Percentiles rank a stretch among this genome's conserved stretches.
Evolutionary conservation across 257 asterid genomes (phyloP).

Genomic region (Fraxinus excelsior): DNA sequence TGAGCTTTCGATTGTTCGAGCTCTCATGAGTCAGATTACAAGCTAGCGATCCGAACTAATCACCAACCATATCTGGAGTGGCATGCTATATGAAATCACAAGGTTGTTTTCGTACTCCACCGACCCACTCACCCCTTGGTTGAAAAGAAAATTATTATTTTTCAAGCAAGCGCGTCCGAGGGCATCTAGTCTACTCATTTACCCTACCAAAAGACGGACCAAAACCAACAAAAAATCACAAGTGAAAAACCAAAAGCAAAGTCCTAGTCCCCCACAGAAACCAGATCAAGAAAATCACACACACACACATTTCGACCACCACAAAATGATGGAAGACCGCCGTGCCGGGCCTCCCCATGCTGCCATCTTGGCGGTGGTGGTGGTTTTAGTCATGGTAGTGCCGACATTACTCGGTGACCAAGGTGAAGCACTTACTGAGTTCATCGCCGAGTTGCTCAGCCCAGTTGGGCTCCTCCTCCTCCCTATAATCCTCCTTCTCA

Average conservation of each 20-base stretch:
- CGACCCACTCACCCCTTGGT: background rate
- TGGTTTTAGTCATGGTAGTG: slow-evolving; percentile 53
- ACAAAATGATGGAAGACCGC: slow-evolving; percentile 69
- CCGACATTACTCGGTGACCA: slow-evolving; percentile 75
- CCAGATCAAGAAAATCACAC: background rate
- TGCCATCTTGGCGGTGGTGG: slow-evolving; percentile 68
- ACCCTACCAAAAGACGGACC: background rate
- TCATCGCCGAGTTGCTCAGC: slow-evolving; percentile 73
- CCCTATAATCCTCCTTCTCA: slow-evolving; percentile 71
- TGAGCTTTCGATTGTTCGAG: too few relatives aligned
- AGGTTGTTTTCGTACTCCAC: too few relatives aligned
- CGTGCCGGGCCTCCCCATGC: slow-evolving; percentile 85
- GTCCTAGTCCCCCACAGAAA: background rate
- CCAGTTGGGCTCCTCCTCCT: slow-evolving; percentile 82
- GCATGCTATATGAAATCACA: too few relatives aligned
- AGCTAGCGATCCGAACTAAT: too few relatives aligned
- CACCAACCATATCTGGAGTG: too few relatives aligned
- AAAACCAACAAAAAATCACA: background rate
- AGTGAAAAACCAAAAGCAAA: background rate
- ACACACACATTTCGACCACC: too few relatives aligned
- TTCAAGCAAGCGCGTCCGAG: background rate
- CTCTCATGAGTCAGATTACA: too few relatives aligned
- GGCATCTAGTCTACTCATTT: background rate
- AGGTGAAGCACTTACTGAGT: slow-evolving; percentile 80
- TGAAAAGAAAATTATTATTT: slow-evolving; percentile 1